phyloP scores from a whole-genome alignment of 495 filamentous ascomycete genomes.

The Achaetomiella virescens region DNA sequence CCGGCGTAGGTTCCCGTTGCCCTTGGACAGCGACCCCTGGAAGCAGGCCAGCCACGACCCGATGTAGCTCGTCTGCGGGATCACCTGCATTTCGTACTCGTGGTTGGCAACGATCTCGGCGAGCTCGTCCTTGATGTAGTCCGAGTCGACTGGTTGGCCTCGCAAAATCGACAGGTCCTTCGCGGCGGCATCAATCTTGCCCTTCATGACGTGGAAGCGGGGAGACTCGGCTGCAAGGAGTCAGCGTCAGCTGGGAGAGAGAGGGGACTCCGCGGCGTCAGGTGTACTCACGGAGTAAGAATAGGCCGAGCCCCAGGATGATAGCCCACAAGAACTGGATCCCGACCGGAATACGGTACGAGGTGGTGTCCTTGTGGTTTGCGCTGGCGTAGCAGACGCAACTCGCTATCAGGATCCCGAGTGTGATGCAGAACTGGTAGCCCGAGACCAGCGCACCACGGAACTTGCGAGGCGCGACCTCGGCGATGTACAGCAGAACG shows the following conservation, averaged over 20 bases:
- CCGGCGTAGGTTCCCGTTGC: slow-evolving; percentile 56
- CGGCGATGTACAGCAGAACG: slow-evolving; percentile 70
- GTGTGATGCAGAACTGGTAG: slow-evolving; percentile 73
- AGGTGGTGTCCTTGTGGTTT: slow-evolving; percentile 55
- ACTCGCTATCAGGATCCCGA: slow-evolving; percentile 66
- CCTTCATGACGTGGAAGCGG: slow-evolving; percentile 71
- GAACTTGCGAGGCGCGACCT: slow-evolving; percentile 56
- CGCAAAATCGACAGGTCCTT: slow-evolving; percentile 59
- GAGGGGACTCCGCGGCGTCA: too few relatives aligned
- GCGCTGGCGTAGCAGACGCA: slow-evolving; percentile 65
- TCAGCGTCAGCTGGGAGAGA: neutral
- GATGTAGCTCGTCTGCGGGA: slow-evolving; percentile 57
- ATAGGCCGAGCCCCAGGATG: slow-evolving; percentile 55
- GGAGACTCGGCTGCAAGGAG: slow-evolving; percentile 60
- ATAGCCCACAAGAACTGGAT: slow-evolving; percentile 66
- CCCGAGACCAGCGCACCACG: slow-evolving; percentile 68
- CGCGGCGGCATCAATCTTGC: slow-evolving; percentile 55
- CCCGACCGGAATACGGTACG: slow-evolving; percentile 66
- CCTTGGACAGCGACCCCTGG: slow-evolving; percentile 49
- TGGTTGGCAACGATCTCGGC: slow-evolving; percentile 77
- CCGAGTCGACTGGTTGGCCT: slow-evolving; percentile 57
- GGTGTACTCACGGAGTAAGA: slow-evolving; percentile 43
- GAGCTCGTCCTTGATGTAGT: slow-evolving; percentile 61
- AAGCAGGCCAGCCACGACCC: slow-evolving; percentile 62
- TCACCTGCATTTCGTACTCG: slow-evolving; percentile 65